phyloP scores from a whole-genome alignment of 148 eudicot genomes.

The Fagopyrum tataricum region DNA sequence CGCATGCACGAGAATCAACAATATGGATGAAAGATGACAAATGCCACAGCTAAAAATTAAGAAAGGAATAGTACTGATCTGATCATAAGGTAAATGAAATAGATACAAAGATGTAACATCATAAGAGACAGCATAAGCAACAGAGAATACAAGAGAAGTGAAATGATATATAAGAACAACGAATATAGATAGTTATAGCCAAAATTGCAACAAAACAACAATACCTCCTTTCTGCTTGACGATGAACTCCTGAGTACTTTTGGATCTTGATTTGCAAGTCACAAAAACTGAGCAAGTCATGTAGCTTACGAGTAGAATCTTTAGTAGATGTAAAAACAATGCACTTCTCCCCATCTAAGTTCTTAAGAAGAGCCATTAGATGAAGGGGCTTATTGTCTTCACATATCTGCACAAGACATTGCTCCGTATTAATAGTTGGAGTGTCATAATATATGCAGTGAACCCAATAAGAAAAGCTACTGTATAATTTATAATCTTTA shows the following conservation, averaged over 20 bases:
- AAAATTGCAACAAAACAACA: neutral
- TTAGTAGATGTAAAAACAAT: slow-evolving; percentile 91
- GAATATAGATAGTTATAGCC: neutral
- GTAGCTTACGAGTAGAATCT: slow-evolving; percentile 72
- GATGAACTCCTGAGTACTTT: slow-evolving; percentile 84
- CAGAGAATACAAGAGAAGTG: neutral
- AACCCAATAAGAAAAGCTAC: neutral
- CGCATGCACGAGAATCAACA: neutral
- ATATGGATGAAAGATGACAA: neutral
- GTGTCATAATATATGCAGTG: neutral
- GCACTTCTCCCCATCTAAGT: slow-evolving; percentile 70
- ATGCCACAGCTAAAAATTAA: neutral
- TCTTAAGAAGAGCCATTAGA: slow-evolving; percentile 66
- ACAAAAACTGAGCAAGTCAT: slow-evolving; percentile 60
- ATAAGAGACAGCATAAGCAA: neutral
- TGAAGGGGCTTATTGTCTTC: slow-evolving; percentile 69
- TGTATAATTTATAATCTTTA: neutral
- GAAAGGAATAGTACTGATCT: neutral
- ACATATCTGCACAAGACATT: slow-evolving; percentile 55
- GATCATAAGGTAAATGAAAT: neutral
- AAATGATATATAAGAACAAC: neutral
- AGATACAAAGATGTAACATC: neutral
- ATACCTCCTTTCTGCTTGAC: slow-evolving; percentile 76
- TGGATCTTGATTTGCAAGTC: slow-evolving; percentile 62
- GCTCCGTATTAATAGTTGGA: neutral